Evolutionary conservation across 2,329 filamentous ascomycete genomes (phyloP).

Genomic region (Curvularia verruculosa): DNA sequence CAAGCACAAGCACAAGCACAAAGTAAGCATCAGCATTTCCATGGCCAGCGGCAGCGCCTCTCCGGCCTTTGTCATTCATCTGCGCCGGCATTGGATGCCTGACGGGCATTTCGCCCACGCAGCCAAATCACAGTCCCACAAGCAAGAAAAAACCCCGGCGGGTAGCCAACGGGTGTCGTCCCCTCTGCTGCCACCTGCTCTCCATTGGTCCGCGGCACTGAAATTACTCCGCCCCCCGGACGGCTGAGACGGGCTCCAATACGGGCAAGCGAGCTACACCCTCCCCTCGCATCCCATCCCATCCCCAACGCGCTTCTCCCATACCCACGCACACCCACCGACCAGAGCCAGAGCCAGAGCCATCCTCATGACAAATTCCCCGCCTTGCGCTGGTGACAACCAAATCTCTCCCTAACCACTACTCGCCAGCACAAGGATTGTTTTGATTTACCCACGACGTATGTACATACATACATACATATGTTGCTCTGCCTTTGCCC

Average conservation of each 20-base stretch:
- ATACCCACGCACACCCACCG: no score
- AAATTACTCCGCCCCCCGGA: constrained; percentile 32
- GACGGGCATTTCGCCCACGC: constrained; percentile 22
- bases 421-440: no score
- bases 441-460: no score
- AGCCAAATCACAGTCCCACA: constrained; percentile 43
- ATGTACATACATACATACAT: no score
- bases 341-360: no score
- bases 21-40: no score
- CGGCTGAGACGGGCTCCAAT: neutral
- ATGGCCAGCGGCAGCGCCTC: neutral
- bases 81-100: constrained; percentile 4
- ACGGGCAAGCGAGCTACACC: constrained; percentile 5
- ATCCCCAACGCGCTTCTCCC: neutral
- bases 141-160: constrained; percentile 25
- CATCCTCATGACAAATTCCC: no score
- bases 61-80: neutral
- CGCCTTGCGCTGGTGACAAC: no score
- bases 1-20: no score
- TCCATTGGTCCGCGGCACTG: constrained; percentile 24
- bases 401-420: no score
- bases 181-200: constrained; percentile 14
- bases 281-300: no score
- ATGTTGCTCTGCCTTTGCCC: constrained; percentile 19
- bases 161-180: constrained; percentile 40